Evolutionary conservation across 176 grass and related monocot genomes (phyloP).

Genomic region (Metroxylon sagu): DNA sequence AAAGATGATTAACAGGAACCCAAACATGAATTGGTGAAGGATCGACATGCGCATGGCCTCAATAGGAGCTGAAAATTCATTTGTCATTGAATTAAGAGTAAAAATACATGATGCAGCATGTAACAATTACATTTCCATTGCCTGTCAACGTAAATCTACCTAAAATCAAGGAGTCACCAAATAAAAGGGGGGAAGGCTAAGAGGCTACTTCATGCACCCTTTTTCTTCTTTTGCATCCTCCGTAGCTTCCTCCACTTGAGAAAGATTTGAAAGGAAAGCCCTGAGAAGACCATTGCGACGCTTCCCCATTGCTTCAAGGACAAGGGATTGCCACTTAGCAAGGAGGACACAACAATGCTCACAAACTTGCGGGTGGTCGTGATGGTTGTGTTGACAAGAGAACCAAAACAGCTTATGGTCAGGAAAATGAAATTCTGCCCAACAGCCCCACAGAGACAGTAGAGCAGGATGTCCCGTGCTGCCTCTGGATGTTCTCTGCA

Average conservation of each 20-base stretch:
- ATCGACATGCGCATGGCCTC: too few species aligned
- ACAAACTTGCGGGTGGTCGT: slow-evolving; percentile 82
- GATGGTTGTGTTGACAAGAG: slow-evolving; percentile 93
- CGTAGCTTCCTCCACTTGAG: slow-evolving; percentile 66
- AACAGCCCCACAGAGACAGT: slow-evolving; percentile 72
- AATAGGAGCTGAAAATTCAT: too few species aligned
- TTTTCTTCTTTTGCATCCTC: slow-evolving; percentile 2
- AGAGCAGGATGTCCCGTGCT: slow-evolving; percentile 82
- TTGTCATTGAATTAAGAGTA: too few species aligned
- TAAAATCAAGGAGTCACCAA: too few species aligned
- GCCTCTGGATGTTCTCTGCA: slow-evolving; percentile 79
- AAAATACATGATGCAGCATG: too few species aligned
- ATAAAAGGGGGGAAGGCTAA: too few species aligned
- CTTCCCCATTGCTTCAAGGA: slow-evolving; percentile 70
- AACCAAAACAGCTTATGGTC: slow-evolving; percentile 90
- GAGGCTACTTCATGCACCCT: background rate
- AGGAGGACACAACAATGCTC: slow-evolving; percentile 80
- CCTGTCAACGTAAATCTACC: too few species aligned
- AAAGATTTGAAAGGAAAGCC: slow-evolving; percentile 56
- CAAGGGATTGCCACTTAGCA: slow-evolving; percentile 77
- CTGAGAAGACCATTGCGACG: slow-evolving; percentile 37
- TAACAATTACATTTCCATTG: too few species aligned
- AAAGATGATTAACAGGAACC: too few species aligned
- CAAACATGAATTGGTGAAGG: too few species aligned
- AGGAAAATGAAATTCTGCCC: slow-evolving; percentile 99